Evolutionary conservation across 2,329 filamentous ascomycete species (phyloP).

Genomic region (Pseudocercospora pini-densiflorae): DNA sequence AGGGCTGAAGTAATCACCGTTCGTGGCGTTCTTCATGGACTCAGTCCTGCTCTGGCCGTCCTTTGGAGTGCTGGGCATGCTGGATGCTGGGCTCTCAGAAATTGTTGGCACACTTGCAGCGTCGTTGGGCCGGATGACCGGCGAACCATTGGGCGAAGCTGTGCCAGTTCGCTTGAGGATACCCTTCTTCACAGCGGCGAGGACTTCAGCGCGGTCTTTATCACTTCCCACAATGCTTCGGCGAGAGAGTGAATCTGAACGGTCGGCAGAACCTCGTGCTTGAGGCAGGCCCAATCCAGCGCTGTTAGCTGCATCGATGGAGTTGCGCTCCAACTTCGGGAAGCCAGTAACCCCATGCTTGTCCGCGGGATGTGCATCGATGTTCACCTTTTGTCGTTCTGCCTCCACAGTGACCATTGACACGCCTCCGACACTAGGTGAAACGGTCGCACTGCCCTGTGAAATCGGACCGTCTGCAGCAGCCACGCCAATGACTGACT

Average conservation of each 20-base stretch:
- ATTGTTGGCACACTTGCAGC: slow-evolving; percentile 65
- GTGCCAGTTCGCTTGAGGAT: slow-evolving; percentile 81
- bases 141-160: slow-evolving; percentile 70
- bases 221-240: slow-evolving; percentile 93
- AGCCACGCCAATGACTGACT: slow-evolving; percentile 82
- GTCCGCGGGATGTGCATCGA: slow-evolving; percentile 70
- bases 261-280: slow-evolving; percentile 53
- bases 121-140: slow-evolving; percentile 67
- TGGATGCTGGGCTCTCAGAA: slow-evolving; percentile 81
- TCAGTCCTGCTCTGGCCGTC: slow-evolving; percentile 66
- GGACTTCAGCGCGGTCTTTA: slow-evolving; percentile 84
- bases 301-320: slow-evolving; percentile 65
- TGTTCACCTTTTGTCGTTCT: slow-evolving; percentile 81
- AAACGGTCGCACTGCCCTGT: slow-evolving; percentile 30
- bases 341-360: slow-evolving; percentile 79
- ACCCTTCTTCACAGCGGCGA: slow-evolving; percentile 91
- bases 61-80: slow-evolving; percentile 83
- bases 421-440: slow-evolving; percentile 76
- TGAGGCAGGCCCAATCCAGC: slow-evolving; percentile 34
- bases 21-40: slow-evolving; percentile 64
- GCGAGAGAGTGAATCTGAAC: slow-evolving; percentile 65
- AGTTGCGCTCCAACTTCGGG: slow-evolving; percentile 82
- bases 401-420: slow-evolving; percentile 97
- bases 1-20: slow-evolving; percentile 87
- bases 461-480: slow-evolving; percentile 69